These are phyloP conservation scores for Phytophthora capsici DNA, from an alignment of 352 stramenopile genomes.

Conservation along the genomic window DNA sequence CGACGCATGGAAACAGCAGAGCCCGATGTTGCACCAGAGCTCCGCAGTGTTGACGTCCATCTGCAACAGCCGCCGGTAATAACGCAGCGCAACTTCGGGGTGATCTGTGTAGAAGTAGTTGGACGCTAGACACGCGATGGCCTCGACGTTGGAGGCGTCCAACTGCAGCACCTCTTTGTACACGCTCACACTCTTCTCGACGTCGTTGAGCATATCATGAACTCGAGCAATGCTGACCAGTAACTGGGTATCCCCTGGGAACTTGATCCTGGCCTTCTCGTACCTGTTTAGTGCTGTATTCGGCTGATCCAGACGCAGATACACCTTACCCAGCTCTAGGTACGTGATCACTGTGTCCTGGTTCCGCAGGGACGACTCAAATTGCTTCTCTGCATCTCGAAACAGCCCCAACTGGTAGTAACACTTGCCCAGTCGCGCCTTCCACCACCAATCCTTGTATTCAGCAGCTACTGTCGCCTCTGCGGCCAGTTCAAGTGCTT, in stretches of 20 bases:
- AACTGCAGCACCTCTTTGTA: conserved; percentile 92
- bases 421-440: conserved; percentile 93
- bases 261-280: conserved; percentile 64
- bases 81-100: conserved; percentile 91
- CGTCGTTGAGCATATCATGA: conserved; percentile 93
- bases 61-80: conserved; percentile 93
- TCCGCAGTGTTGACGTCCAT: conserved; percentile 93
- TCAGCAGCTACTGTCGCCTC: conserved; percentile 88
- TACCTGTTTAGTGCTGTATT: conserved; percentile 93
- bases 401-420: conserved; percentile 95
- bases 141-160: conserved; percentile 92
- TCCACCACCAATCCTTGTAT: conserved; percentile 97
- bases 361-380: conserved; percentile 87
- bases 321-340: conserved; percentile 95
- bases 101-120: conserved; percentile 96
- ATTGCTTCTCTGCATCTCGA: conserved; percentile 94
- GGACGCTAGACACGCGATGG: conserved; percentile 91
- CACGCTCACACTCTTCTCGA: conserved; percentile 70
- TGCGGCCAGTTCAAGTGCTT: conserved; percentile 91
- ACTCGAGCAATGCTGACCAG: conserved; percentile 88
- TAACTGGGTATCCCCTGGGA: conserved; percentile 83
- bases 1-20: conserved; percentile 94
- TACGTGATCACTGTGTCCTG: conserved; percentile 92
- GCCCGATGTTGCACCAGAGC: conserved; percentile 95
- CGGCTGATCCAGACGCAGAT: conserved; percentile 93